phyloP scores from a whole-genome alignment of 176 grass and related monocot species.

The Avena insularis region DNA sequence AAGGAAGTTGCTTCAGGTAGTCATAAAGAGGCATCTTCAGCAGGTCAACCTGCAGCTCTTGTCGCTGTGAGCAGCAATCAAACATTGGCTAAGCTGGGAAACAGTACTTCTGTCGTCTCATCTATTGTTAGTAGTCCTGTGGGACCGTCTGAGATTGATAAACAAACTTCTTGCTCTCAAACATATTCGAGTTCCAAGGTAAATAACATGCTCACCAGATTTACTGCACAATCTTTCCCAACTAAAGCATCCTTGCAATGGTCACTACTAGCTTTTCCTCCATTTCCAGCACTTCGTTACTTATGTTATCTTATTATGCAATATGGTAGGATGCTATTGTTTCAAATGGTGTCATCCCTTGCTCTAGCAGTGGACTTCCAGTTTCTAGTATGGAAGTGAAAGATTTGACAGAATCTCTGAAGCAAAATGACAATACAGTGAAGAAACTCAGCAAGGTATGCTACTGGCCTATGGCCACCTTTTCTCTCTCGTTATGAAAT shows the following conservation, averaged over 20 bases:
- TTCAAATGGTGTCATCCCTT: slow-evolving; percentile 37
- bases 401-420: slow-evolving; percentile 14
- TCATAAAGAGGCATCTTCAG: background rate
- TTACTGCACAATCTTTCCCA: background rate
- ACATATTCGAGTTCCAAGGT: slow-evolving; percentile 16
- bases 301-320: background rate
- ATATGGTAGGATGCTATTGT: slow-evolving; percentile 40
- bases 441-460: slow-evolving; percentile 42
- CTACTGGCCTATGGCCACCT: background rate
- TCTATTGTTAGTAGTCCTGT: background rate
- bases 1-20: slow-evolving; percentile 12
- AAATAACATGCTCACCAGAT: background rate
- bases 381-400: slow-evolving; percentile 6
- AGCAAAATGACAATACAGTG: slow-evolving; percentile 17
- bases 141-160: slow-evolving; percentile 1
- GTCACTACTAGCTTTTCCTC: background rate
- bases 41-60: slow-evolving; percentile 20
- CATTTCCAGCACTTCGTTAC: background rate
- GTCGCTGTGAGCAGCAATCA: slow-evolving; percentile 22
- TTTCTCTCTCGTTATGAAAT: background rate
- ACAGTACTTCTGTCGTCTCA: slow-evolving; percentile 3
- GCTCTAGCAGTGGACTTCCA: background rate
- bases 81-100: slow-evolving; percentile 25
- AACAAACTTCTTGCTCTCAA: slow-evolving; percentile 35
- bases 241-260: slow-evolving; percentile 40